Evolutionary conservation across 306 rosid species (phyloP), one percentile per base, ranked within the genome.

Genomic region (Rubus parviflorus): DNA sequence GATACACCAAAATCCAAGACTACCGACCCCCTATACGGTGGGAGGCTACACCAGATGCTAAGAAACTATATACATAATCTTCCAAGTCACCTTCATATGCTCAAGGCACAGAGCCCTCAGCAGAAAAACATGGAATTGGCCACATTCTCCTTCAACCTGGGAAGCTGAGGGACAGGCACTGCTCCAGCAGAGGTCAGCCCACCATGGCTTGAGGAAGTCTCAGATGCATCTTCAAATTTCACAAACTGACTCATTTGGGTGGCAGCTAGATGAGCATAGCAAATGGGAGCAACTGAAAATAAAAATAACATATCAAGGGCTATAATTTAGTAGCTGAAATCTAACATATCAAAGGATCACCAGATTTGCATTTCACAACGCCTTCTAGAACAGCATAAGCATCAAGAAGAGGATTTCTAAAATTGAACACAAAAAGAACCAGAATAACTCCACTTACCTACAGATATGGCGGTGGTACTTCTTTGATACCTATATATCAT

Each of bases 231-330:
- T 14, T 94, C 98, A 17, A 89, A 94, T 15, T 92, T 94, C 79
- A 94, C 85, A 38, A 94, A 92, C 73, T 90, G 95, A 0, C 90
- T 92, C 65, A 94, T 70, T 70, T 92, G 97, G 8, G 91, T 61
- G 23, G 98, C 98, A 5, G 98, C 98, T 78, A 94, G 75, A 83
- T 94, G 98, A 0, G 98, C 98, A 78, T 92, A 94, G 82, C 97
- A 92, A 17, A 94, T 77, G 0, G 98, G 98, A n/a, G 98, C 97
- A 80, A 94, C 98, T 94, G 91, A 87, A 88, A 3, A 61, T 3
- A 46, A 13, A 15, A 54, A n/a, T 12, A 16, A 15, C 8, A 56
- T 15, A 58, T 46, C 17, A 60, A 3, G 6, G 69, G 10, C 47
- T 45, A 74, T 1, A 57, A 57, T 57, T 41, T 22, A 40, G 22